Evolutionary conservation across 2,329 filamentous ascomycete species (phyloP).

Genomic region (Neofusicoccum ribis): DNA sequence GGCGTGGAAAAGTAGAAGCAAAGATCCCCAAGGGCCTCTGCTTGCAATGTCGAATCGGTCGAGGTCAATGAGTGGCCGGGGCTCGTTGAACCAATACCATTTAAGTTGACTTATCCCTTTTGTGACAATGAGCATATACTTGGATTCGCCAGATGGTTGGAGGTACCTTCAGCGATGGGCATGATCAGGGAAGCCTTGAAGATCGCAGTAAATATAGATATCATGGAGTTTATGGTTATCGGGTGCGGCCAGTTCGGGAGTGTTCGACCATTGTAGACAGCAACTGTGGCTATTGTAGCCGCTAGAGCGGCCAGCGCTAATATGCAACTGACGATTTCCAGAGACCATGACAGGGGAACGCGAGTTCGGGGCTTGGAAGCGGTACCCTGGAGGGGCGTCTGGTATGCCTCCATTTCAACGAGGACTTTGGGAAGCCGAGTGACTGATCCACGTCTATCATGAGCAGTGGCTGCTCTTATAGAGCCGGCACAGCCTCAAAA

Average conservation of each 20-base stretch:
- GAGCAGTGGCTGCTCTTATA: too few species aligned
- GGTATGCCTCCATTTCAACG: too few species aligned
- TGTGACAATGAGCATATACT: not conserved
- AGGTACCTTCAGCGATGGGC: conserved; percentile 1
- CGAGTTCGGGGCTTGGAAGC: too few species aligned
- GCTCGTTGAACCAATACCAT: conserved; percentile 6
- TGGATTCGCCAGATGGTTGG: not conserved
- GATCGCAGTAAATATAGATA: not conserved
- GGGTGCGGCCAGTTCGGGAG: conserved; percentile 13
- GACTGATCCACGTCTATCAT: too few species aligned
- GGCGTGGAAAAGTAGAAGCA: not conserved
- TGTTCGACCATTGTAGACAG: not conserved
- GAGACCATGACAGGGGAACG: not conserved
- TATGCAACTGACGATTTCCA: conserved; percentile 1
- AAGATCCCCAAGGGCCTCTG: conserved; percentile 1
- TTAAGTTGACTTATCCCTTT: conserved; percentile 12
- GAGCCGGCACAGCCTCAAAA: too few species aligned
- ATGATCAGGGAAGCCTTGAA: conserved; percentile 4
- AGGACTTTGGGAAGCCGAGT: too few species aligned
- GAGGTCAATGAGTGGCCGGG: not conserved
- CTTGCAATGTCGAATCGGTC: conserved; percentile 6
- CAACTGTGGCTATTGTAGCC: not conserved
- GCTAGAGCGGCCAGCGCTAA: not conserved
- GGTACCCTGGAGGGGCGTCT: too few species aligned
- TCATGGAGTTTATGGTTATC: conserved; percentile 10